A percentile compares a stretch with the other conserved stretches of the same genome.
These are phyloP conservation scores for Tetrahymena elliotti DNA, from an alignment of 73 alveolate genomes.

Conservation along the genomic window DNA sequence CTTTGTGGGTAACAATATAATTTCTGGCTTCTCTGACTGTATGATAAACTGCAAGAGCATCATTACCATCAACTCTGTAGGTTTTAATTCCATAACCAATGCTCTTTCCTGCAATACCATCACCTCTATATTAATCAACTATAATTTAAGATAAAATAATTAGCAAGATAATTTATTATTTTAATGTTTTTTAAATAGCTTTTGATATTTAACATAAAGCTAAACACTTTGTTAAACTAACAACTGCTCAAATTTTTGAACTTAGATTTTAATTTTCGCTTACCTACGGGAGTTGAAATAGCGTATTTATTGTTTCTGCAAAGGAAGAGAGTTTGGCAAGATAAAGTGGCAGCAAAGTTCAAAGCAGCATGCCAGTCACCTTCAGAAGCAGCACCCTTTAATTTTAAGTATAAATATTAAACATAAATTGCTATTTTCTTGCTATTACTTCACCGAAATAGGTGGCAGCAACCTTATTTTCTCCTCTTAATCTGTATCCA, in stretches of 20 bases:
- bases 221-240: background rate
- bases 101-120: constrained; percentile 90
- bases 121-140: constrained; percentile 89
- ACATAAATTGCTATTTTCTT: background rate
- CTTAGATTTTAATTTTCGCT: background rate
- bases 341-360: constrained; percentile 91
- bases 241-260: no score
- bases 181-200: no score
- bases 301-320: constrained; percentile 68
- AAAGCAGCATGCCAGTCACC: constrained; percentile 94
- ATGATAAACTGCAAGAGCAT: constrained; percentile 78
- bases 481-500: constrained; percentile 74
- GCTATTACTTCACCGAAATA: constrained; percentile 80
- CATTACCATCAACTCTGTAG: constrained; percentile 92
- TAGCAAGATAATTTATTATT: no score
- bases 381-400: constrained; percentile 87
- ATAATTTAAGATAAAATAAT: constrained; percentile 60
- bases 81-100: constrained; percentile 85
- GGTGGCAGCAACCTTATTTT: constrained; percentile 79
- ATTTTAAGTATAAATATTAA: background rate
- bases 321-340: constrained; percentile 79
- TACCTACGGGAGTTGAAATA: constrained; percentile 32
- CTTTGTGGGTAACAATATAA: constrained; percentile 51
- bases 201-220: no score
- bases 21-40: constrained; percentile 80